phyloP scores from a whole-genome alignment of 2,329 filamentous ascomycete species.

The Aspergillus amoenus region DNA sequence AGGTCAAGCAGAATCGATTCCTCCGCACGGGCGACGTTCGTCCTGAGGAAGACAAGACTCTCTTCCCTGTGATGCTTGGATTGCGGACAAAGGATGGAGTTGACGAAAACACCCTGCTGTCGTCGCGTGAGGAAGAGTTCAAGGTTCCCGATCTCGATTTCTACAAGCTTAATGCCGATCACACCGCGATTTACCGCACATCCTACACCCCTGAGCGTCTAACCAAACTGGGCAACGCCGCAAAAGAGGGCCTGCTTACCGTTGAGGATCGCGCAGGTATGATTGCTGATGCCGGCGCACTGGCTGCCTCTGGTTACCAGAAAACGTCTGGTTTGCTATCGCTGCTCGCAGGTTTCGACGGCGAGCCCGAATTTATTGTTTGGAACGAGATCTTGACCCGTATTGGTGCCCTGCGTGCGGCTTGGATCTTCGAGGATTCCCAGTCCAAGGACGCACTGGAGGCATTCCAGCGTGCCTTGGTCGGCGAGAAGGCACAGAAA shows the following conservation, averaged over 20 bases:
- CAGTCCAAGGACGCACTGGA: slow-evolving; percentile 71
- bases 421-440: slow-evolving; percentile 86
- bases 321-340: slow-evolving; percentile 87
- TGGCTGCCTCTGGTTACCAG: slow-evolving; percentile 87
- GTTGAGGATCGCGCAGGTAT: slow-evolving; percentile 93
- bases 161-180: slow-evolving; percentile 95
- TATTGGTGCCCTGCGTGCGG: slow-evolving; percentile 72
- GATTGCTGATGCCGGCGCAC: slow-evolving; percentile 87
- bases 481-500: slow-evolving; percentile 77
- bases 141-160: slow-evolving; percentile 79
- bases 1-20: slow-evolving; percentile 93
- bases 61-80: slow-evolving; percentile 88
- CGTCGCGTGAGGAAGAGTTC: slow-evolving; percentile 72
- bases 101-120: slow-evolving; percentile 71
- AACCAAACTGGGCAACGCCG: slow-evolving; percentile 82
- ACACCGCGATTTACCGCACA: slow-evolving; percentile 88
- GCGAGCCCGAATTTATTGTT: slow-evolving; percentile 84
- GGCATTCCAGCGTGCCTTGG: slow-evolving; percentile 76
- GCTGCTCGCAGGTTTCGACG: slow-evolving; percentile 78
- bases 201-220: slow-evolving; percentile 82
- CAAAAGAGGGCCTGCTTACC: slow-evolving; percentile 73
- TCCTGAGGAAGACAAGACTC: slow-evolving; percentile 82
- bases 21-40: slow-evolving; percentile 88
- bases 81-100: slow-evolving; percentile 82
- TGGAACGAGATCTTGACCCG: slow-evolving; percentile 89